Conservation (phyloP, 2,329 filamentous ascomycete species). For the Trichoderma sp. region DNA sequence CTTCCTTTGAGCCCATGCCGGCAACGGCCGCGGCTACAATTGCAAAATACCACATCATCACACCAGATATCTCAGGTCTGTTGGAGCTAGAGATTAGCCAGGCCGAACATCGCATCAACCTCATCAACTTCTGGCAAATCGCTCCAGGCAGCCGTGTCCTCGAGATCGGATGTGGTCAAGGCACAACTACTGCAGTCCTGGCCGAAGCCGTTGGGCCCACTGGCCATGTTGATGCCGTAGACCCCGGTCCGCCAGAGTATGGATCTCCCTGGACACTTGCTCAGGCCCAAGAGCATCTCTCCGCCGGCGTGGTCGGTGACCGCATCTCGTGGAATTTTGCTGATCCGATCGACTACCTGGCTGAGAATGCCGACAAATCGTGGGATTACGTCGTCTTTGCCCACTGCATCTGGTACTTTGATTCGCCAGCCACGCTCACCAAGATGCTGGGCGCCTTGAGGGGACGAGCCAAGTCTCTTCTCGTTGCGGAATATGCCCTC, state of each 20-base stretch:
- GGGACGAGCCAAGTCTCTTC: constrained; percentile 23
- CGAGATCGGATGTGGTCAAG: constrained; percentile 60
- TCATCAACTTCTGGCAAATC: constrained; percentile 38
- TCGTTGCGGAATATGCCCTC: constrained; percentile 31
- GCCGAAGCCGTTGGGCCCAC: constrained; percentile 44
- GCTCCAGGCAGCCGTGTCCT: constrained; percentile 43
- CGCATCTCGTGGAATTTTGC: constrained; percentile 44
- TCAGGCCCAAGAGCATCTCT: constrained; percentile 47
- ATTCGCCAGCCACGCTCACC: constrained; percentile 31
- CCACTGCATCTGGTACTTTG: constrained; percentile 56
- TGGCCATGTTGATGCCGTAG: constrained; percentile 49
- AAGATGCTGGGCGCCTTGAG: constrained; percentile 25
- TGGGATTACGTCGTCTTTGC: constrained; percentile 48
- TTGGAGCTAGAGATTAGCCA: constrained; percentile 25
- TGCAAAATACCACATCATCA: constrained; percentile 12
- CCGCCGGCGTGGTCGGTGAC: constrained; percentile 36
- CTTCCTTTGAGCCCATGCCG: constrained; percentile 15
- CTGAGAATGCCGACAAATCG: constrained; percentile 21
- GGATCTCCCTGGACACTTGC: constrained; percentile 48
- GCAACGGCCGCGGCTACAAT: constrained; percentile 19
- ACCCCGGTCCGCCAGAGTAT: constrained; percentile 51
- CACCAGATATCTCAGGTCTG: background rate
- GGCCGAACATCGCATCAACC: constrained; percentile 36
- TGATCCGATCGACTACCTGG: constrained; percentile 37
- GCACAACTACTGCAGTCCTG: constrained; percentile 53